phyloP scores from a whole-genome alignment of 768 basidiomycete genomes.

The Cystobasidium onofrii region DNA sequence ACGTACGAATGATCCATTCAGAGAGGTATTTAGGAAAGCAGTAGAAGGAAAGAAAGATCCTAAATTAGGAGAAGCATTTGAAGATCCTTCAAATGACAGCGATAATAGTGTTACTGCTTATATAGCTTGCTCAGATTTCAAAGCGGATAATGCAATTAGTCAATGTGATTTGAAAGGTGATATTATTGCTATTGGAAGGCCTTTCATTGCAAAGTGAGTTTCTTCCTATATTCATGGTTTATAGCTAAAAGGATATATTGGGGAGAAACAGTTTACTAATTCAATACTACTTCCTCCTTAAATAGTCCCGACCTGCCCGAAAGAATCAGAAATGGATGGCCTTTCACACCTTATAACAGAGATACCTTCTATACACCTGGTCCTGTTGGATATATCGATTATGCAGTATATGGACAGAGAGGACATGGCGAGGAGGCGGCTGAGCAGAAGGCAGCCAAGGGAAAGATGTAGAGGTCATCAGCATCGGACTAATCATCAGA shows the following conservation, averaged over 20 bases:
- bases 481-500: too few species aligned
- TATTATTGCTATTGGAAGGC: slow-evolving; percentile 23
- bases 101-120: background rate
- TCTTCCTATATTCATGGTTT: too few species aligned
- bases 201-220: slow-evolving; percentile 23
- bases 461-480: slow-evolving; percentile 25
- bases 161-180: slow-evolving; percentile 20
- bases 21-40: background rate
- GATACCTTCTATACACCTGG: slow-evolving; percentile 17
- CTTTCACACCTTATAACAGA: slow-evolving; percentile 15
- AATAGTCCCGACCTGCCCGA: slow-evolving; percentile 16
- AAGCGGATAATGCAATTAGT: background rate
- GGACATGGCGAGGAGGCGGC: slow-evolving; percentile 28
- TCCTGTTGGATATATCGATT: slow-evolving; percentile 18
- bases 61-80: background rate
- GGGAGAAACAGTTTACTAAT: too few species aligned
- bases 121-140: slow-evolving; percentile 21
- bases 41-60: slow-evolving; percentile 1
- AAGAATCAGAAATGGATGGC: slow-evolving; percentile 1
- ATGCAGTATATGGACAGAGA: slow-evolving; percentile 15
- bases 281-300: too few species aligned
- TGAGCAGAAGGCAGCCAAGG: slow-evolving; percentile 19
- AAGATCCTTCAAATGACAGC: background rate
- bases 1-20: slow-evolving; percentile 21
- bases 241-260: too few species aligned